Evolutionary conservation across 2,329 filamentous ascomycete species (phyloP), one percentile per base, ranked within the genome.

Genomic region (Neonectria faginata): DNA sequence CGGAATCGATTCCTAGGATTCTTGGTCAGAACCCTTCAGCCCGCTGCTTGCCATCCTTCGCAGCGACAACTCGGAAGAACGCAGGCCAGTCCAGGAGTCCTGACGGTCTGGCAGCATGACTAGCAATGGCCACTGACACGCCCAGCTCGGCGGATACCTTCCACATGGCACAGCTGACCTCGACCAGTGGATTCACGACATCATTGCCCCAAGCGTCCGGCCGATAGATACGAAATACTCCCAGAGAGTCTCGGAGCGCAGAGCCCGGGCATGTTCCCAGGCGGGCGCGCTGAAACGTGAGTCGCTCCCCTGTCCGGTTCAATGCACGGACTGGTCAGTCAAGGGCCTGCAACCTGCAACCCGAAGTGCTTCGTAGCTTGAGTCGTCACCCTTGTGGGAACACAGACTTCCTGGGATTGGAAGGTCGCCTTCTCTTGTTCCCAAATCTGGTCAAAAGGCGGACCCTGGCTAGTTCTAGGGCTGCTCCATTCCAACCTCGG

Each of bases 221-320:
- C 41, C 53, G 60, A 58, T 65, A 53, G 41, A 16, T 20, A 18
- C 39, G 6, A 7, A 18, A 20, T 8, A 2, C 12, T 16, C 22
- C 12, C 36, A 14, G 7, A n/a, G 36, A 33, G 31, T 25, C 25
- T 25, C 36, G 16, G 36, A 39, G 36, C 36, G 59, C 55, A 60
- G 55, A 48, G 65, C 51, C 67, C 45, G 54, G 65, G 63, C 64
- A 69, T 62, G 62, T 68, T 70, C 62, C 67, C 66, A 55, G 50
- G 67, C 62, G 65, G 64, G 62, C 70, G 72, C 70, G 70, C 72
- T 74, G 72, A 74, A 74, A 74, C 72, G 70, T 73, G 72, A 74
- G 72, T 74, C 69, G 68, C 69, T 71, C 66, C 70, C 72, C 64
- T 74, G 72, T 66, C 56, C 68, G 67, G 69, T 60, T 54, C 59